These are phyloP conservation scores for Geoglossum cookeanum DNA, from an alignment of 2,329 filamentous ascomycete species.

Conservation along the genomic window DNA sequence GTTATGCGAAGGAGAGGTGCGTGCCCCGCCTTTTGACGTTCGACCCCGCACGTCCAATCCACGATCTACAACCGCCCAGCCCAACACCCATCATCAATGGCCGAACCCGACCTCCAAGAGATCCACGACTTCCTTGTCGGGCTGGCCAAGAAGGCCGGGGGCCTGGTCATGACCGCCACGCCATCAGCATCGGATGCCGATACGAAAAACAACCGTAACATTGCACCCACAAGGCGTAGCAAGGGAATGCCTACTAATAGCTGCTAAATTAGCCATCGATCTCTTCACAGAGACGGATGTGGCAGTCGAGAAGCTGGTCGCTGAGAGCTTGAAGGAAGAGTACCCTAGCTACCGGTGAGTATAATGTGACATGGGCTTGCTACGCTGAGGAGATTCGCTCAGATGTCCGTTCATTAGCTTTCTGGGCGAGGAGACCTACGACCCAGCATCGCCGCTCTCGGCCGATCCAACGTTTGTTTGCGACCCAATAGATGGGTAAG, in stretches of 20 bases:
- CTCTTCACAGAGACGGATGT: conserved; percentile 45
- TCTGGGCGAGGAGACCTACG: conserved; percentile 58
- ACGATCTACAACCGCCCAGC: no score
- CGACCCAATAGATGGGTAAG: conserved; percentile 54
- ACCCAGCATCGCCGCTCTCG: conserved; percentile 41
- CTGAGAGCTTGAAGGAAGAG: conserved; percentile 26
- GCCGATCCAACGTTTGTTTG: conserved; percentile 56
- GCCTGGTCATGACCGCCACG: conserved; percentile 26
- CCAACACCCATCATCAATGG: not conserved
- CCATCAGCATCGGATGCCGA: conserved; percentile 23
- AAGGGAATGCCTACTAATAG: not conserved
- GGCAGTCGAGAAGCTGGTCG: conserved; percentile 39
- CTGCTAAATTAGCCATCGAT: conserved; percentile 28
- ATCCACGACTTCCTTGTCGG: conserved; percentile 29
- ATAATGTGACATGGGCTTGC: conserved; percentile 2
- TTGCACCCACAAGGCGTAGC: not conserved
- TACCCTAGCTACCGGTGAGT: conserved; percentile 34
- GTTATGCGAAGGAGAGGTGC: no score
- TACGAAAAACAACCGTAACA: conserved; percentile 28
- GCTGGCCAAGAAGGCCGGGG: conserved; percentile 26
- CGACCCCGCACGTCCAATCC: no score
- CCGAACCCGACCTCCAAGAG: conserved; percentile 23
- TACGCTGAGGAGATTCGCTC: not conserved
- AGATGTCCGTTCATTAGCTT: conserved; percentile 25
- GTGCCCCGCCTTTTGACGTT: no score